Conservation (phyloP, 202 grass and related monocot species). For the Elaeis oleifera region DNA sequence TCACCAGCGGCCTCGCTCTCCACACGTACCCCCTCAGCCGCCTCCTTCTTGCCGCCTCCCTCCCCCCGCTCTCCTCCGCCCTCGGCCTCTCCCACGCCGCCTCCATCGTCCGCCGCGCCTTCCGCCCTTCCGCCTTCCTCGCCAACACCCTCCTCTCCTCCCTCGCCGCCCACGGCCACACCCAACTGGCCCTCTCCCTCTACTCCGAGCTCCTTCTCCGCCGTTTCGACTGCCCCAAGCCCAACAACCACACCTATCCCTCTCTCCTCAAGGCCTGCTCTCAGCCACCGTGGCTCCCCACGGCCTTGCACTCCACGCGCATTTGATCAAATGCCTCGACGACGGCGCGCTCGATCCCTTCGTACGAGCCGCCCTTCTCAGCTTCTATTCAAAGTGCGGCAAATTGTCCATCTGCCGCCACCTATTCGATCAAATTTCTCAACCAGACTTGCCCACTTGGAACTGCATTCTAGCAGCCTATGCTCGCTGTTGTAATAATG, state of each 20-base stretch:
- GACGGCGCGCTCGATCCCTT: too few relatives aligned
- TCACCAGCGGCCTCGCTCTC: conserved; percentile 9
- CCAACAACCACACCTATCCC: conserved; percentile 4
- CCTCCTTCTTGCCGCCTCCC: neutral
- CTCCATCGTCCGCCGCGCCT: neutral
- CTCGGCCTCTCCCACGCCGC: neutral
- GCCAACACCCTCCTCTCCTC: conserved; percentile 9
- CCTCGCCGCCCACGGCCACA: neutral
- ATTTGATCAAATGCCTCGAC: too few relatives aligned
- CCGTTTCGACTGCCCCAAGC: neutral
- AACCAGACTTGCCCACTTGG: conserved; percentile 32
- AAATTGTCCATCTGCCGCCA: neutral
- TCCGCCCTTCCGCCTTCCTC: neutral
- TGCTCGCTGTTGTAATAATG: conserved; percentile 7
- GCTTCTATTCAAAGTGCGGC: too few relatives aligned
- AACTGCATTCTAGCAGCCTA: conserved; percentile 31
- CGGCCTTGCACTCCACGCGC: too few relatives aligned
- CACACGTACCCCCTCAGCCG: conserved; percentile 1
- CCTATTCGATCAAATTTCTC: conserved; percentile 20
- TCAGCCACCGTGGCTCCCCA: too few relatives aligned
- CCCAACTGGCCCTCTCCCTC: conserved; percentile 5
- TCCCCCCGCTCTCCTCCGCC: neutral
- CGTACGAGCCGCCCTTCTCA: too few relatives aligned
- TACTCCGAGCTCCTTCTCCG: neutral
- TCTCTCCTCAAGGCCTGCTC: conserved; percentile 12